phyloP scores from a whole-genome alignment of 176 grass and related monocot genomes.

The Rhipidocladum racemiflorum region DNA sequence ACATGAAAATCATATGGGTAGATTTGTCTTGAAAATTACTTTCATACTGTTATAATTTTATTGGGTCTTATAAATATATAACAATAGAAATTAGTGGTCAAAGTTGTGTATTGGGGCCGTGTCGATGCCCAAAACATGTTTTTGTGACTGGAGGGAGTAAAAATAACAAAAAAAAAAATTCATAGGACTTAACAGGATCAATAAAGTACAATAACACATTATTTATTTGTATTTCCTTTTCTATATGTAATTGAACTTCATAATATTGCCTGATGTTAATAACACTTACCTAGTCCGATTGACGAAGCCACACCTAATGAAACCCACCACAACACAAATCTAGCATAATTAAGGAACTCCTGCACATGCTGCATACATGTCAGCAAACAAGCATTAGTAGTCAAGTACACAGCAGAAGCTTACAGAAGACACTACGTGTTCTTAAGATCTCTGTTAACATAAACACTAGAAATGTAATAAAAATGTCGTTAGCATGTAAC shows the following conservation, averaged over 20 bases:
- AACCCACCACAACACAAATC: conserved; percentile 88
- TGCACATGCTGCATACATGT: conserved; percentile 65
- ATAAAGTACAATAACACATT: conserved; percentile 11
- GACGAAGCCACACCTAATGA: conserved; percentile 91
- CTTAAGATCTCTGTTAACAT: conserved; percentile 5
- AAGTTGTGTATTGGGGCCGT: no score
- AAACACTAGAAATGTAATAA: conserved; percentile 2
- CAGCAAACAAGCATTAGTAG: conserved; percentile 28
- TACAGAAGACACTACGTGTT: not conserved
- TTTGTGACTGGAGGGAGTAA: not conserved
- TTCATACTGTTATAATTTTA: no score
- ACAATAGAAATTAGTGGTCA: no score
- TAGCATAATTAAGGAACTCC: conserved; percentile 74
- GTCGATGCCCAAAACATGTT: no score
- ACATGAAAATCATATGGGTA: no score
- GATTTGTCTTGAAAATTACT: no score
- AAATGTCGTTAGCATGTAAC: not conserved
- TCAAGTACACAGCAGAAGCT: not conserved
- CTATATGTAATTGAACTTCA: not conserved
- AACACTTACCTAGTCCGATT: conserved; percentile 83
- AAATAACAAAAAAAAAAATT: conserved; percentile 12
- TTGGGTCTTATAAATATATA: no score
- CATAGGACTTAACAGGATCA: not conserved
- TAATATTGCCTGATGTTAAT: conserved; percentile 5
- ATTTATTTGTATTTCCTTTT: not conserved